Percentiles rank a stretch among this genome's conserved stretches.
phyloP scores from a whole-genome alignment of 208 protist genomes.

The Novymonas esmeraldas region DNA sequence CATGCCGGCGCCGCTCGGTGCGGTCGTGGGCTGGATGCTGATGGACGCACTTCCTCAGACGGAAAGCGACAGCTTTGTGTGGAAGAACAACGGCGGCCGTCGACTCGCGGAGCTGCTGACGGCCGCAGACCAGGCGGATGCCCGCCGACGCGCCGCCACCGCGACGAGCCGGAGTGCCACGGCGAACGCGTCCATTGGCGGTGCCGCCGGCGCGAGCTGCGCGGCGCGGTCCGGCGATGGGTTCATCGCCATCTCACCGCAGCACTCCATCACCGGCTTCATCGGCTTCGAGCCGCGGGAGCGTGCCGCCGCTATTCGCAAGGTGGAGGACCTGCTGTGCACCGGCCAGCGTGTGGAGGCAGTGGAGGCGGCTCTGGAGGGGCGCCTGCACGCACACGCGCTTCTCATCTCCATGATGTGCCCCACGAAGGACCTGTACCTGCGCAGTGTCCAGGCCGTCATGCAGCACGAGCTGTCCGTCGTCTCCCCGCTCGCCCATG shows the following conservation, averaged over 20 bases:
- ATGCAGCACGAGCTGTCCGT: conserved; percentile 55
- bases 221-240: background rate
- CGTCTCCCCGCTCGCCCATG: conserved; percentile 72
- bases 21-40: conserved; percentile 47
- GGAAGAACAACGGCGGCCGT: conserved; percentile 53
- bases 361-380: conserved; percentile 56
- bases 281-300: conserved; percentile 8
- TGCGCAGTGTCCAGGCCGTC: conserved; percentile 61
- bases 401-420: conserved; percentile 91
- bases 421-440: conserved; percentile 72
- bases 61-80: conserved; percentile 33
- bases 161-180: background rate
- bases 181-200: background rate
- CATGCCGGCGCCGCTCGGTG: conserved; percentile 26
- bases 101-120: conserved; percentile 50
- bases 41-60: conserved; percentile 43
- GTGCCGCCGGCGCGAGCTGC: background rate
- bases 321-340: conserved; percentile 65
- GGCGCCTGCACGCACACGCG: conserved; percentile 66
- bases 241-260: conserved; percentile 9
- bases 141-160: conserved; percentile 9
- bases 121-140: conserved; percentile 15
- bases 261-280: conserved; percentile 9
- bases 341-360: conserved; percentile 67
- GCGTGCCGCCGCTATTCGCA: conserved; percentile 32